A percentile compares a stretch with the other conserved stretches of the same genome.
phyloP scores from a whole-genome alignment of 805 yeast genomes.

The Schwanniomyces occidentalis region DNA sequence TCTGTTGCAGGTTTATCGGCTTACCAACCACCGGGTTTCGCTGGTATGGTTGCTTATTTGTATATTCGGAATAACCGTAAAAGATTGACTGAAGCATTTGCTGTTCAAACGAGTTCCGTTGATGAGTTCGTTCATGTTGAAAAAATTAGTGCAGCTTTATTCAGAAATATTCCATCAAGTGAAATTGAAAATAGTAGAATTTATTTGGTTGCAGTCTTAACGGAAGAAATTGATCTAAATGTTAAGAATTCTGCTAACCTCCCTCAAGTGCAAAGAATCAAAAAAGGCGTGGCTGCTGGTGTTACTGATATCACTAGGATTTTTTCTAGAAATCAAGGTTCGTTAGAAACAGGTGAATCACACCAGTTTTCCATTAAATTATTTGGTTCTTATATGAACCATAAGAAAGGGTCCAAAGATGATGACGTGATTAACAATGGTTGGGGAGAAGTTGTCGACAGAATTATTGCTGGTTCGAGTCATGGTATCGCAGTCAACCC shows the following conservation, averaged over 20 bases:
- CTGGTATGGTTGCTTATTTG: conserved; percentile 71
- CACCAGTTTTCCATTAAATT: conserved; percentile 71
- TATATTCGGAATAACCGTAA: conserved; percentile 64
- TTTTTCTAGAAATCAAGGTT: conserved; percentile 64
- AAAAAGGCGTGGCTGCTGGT: conserved; percentile 87
- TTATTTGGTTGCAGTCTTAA: conserved; percentile 72
- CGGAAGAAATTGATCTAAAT: conserved; percentile 61
- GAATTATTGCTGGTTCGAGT: conserved; percentile 73
- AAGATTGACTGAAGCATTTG: conserved; percentile 77
- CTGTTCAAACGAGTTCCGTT: conserved; percentile 60
- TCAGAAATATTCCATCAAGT: conserved; percentile 69
- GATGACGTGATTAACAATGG: conserved; percentile 49
- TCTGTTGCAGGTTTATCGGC: conserved; percentile 61
- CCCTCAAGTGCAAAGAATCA: conserved; percentile 44
- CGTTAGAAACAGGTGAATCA: conserved; percentile 59
- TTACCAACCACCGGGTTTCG: conserved; percentile 63
- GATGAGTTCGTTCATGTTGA: conserved; percentile 58
- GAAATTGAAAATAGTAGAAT: conserved; percentile 65
- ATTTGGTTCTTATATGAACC: conserved; percentile 66
- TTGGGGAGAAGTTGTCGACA: conserved; percentile 84
- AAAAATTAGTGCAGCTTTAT: conserved; percentile 75
- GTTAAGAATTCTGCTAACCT: conserved; percentile 24
- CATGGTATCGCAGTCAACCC: conserved; percentile 81
- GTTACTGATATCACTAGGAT: conserved; percentile 81
- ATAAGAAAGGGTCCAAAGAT: conserved; percentile 29